These are phyloP conservation scores for Irpex sp. DNA, from an alignment of 1,284 basidiomycete species.

Conservation along the genomic window DNA sequence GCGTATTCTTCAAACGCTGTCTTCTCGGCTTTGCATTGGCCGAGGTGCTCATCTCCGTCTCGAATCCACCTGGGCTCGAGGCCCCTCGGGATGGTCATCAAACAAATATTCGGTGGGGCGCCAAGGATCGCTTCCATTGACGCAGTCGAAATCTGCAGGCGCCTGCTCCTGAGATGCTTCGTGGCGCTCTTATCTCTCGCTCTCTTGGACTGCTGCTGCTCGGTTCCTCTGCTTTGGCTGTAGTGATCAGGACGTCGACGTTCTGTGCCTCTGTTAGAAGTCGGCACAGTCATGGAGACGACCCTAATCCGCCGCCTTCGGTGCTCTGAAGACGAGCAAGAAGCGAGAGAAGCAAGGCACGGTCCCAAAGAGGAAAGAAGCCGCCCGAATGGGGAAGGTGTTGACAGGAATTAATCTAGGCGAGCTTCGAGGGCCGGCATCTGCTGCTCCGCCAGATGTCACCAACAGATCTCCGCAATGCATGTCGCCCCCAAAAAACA, in stretches of 20 bases:
- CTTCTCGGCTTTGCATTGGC: neutral
- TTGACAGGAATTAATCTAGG: neutral
- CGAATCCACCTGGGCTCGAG: neutral
- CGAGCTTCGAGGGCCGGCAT: neutral
- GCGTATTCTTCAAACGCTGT: neutral
- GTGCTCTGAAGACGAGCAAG: neutral
- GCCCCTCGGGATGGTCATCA: too few species aligned
- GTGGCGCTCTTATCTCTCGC: neutral
- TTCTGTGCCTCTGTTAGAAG: neutral
- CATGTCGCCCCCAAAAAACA: neutral
- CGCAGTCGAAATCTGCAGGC: too few species aligned
- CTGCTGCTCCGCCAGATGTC: neutral
- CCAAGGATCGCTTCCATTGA: neutral
- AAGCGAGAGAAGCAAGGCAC: neutral
- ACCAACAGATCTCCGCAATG: neutral
- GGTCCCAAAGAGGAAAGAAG: neutral
- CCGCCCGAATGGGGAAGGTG: neutral
- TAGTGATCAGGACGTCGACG: neutral
- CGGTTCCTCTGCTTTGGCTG: too few species aligned
- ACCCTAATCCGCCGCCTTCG: neutral
- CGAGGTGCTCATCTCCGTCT: neutral
- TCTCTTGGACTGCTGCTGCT: neutral
- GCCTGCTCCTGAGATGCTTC: too few species aligned
- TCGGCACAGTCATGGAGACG: neutral
- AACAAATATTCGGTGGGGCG: too few species aligned